phyloP scores from a whole-genome alignment of 2,329 filamentous ascomycete species.

The Verticillium alfalfae region DNA sequence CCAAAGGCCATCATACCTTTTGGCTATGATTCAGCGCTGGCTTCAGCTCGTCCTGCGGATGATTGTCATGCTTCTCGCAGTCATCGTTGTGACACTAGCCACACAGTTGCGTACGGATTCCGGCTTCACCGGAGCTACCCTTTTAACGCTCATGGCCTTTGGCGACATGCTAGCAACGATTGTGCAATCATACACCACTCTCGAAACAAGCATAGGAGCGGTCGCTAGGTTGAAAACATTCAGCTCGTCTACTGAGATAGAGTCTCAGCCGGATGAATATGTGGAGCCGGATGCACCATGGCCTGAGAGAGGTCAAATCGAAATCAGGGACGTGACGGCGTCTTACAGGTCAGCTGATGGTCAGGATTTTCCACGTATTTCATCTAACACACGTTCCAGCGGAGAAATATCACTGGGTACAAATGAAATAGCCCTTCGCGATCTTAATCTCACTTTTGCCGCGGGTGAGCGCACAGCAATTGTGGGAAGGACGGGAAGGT shows the following conservation, averaged over 20 bases:
- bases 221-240: background rate
- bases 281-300: conserved; percentile 16
- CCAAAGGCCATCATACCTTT: conserved; percentile 51
- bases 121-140: too few relatives aligned
- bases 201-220: too few relatives aligned
- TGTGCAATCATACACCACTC: too few relatives aligned
- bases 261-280: conserved; percentile 14
- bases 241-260: conserved; percentile 14
- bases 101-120: conserved; percentile 30
- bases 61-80: conserved; percentile 40
- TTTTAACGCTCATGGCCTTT: too few relatives aligned
- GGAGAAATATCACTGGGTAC: too few relatives aligned
- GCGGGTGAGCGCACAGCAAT: conserved; percentile 27
- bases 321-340: conserved; percentile 24
- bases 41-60: conserved; percentile 44
- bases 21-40: conserved; percentile 55
- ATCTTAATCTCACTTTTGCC: conserved; percentile 20
- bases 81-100: conserved; percentile 41
- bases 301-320: conserved; percentile 23
- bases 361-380: background rate
- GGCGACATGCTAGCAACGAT: too few relatives aligned
- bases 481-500: conserved; percentile 28
- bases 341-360: conserved; percentile 17
- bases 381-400: background rate
- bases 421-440: background rate